Conservation (phyloP, 192 early-diverging fungal genomes). For the Umbelopsis vinacea region DNA sequence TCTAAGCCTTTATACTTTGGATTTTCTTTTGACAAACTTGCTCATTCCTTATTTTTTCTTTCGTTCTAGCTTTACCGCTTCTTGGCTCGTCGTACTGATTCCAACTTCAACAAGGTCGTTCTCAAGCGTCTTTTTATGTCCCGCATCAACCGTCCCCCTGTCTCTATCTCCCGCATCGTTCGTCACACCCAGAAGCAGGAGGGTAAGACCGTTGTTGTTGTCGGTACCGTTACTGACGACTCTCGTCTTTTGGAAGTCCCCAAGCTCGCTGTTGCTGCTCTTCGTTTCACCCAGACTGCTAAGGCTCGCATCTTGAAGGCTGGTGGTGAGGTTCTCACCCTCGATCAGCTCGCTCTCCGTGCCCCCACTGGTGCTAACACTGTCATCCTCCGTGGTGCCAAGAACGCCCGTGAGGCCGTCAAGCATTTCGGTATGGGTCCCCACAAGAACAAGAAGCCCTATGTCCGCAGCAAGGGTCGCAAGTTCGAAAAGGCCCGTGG, state of each 20-base stretch:
- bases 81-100: slow-evolving; percentile 98
- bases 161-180: slow-evolving; percentile 90
- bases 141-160: slow-evolving; percentile 94
- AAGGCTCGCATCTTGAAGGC: slow-evolving; percentile 98
- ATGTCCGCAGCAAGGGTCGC: slow-evolving; percentile 98
- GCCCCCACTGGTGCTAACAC: slow-evolving; percentile 96
- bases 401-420: slow-evolving; percentile 95
- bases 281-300: slow-evolving; percentile 94
- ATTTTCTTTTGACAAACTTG: background rate
- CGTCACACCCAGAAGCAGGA: slow-evolving; percentile 75
- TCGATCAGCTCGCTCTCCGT: slow-evolving; percentile 99
- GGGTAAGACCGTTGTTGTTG: slow-evolving; percentile 92
- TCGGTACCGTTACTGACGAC: slow-evolving; percentile 98
- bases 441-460: slow-evolving; percentile 67
- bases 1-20: background rate
- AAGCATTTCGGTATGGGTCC: slow-evolving; percentile 95
- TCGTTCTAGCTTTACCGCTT: slow-evolving; percentile 96
- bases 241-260: slow-evolving; percentile 88
- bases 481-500: slow-evolving; percentile 99
- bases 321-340: slow-evolving; percentile 97
- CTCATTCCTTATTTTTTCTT: background rate
- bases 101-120: slow-evolving; percentile 98
- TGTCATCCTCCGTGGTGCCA: slow-evolving; percentile 93
- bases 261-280: slow-evolving; percentile 95
- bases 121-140: slow-evolving; percentile 99